Percentiles rank a stretch among this genome's conserved stretches.
phyloP scores from a whole-genome alignment of 2,329 filamentous ascomycete genomes.

The Cadophora sp. region DNA sequence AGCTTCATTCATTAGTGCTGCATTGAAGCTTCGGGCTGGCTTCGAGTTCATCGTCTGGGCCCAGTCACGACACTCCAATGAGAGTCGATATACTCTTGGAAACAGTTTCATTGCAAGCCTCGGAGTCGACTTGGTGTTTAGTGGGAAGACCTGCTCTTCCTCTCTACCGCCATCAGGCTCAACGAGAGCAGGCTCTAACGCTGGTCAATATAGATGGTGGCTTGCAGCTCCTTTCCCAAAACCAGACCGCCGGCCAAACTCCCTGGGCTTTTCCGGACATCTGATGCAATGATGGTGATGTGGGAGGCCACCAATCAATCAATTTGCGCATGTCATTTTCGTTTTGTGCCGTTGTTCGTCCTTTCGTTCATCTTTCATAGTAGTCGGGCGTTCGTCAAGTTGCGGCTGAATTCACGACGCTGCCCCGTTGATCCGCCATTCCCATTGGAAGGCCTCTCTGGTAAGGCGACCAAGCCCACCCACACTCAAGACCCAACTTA shows the following conservation, averaged over 20 bases:
- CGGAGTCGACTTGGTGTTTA: not conserved
- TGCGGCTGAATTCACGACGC: not conserved
- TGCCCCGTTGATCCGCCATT: not conserved
- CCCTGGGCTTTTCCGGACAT: not conserved
- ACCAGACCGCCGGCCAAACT: not conserved
- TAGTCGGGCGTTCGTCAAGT: not conserved
- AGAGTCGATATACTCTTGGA: not conserved
- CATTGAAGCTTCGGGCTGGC: too few relatives aligned
- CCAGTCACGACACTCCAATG: not conserved
- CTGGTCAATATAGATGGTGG: not conserved
- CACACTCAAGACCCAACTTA: not conserved
- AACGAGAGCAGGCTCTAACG: too few relatives aligned
- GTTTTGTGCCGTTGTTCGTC: not conserved
- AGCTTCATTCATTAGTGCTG: not conserved
- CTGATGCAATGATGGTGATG: not conserved
- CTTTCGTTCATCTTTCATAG: not conserved
- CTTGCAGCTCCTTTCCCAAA: not conserved
- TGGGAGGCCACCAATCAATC: not conserved
- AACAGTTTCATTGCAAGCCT: not conserved
- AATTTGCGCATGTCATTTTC: not conserved
- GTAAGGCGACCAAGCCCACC: not conserved
- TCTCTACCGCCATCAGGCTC: not conserved
- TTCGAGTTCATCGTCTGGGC: too few relatives aligned
- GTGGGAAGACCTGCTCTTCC: not conserved
- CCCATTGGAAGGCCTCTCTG: slow-evolving; percentile 19